These are phyloP conservation scores for Verbascum thapsus DNA, from an alignment of 257 asterid genomes.

Conservation along the genomic window DNA sequence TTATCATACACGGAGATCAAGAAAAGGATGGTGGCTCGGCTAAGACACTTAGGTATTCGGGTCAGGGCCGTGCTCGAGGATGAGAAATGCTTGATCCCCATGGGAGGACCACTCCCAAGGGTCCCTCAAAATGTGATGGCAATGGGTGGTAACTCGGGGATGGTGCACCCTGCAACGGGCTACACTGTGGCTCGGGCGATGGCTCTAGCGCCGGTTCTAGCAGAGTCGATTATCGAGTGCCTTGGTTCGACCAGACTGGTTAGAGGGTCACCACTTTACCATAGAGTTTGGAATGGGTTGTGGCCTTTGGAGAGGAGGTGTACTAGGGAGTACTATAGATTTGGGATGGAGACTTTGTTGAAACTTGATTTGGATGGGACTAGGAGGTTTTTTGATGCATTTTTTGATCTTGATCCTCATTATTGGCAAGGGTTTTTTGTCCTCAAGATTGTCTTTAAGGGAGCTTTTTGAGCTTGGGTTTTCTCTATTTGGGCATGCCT, in stretches of 20 bases:
- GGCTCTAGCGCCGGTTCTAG: conserved; percentile 43
- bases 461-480: conserved; percentile 47
- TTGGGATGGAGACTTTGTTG: conserved; percentile 55
- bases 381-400: conserved; percentile 49
- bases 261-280: conserved; percentile 43
- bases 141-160: conserved; percentile 54
- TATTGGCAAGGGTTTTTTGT: conserved; percentile 50
- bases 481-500: conserved; percentile 47
- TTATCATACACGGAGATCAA: conserved; percentile 49
- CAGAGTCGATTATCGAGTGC: conserved; percentile 45
- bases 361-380: conserved; percentile 46
- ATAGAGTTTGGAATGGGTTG: conserved; percentile 47
- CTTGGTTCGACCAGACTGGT: conserved; percentile 44
- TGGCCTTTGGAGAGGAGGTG: conserved; percentile 52
- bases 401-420: conserved; percentile 52
- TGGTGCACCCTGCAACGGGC: conserved; percentile 55
- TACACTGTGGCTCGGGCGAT: conserved; percentile 48
- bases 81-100: conserved; percentile 52
- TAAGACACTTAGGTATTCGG: conserved; percentile 51
- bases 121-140: conserved; percentile 55
- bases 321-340: conserved; percentile 43
- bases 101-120: conserved; percentile 58
- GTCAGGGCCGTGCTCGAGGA: conserved; percentile 44
- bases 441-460: conserved; percentile 44
- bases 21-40: conserved; percentile 52